Evolutionary conservation across 169 alveolate genomes (phyloP).

Genomic region (Plasmodium malariae): DNA sequence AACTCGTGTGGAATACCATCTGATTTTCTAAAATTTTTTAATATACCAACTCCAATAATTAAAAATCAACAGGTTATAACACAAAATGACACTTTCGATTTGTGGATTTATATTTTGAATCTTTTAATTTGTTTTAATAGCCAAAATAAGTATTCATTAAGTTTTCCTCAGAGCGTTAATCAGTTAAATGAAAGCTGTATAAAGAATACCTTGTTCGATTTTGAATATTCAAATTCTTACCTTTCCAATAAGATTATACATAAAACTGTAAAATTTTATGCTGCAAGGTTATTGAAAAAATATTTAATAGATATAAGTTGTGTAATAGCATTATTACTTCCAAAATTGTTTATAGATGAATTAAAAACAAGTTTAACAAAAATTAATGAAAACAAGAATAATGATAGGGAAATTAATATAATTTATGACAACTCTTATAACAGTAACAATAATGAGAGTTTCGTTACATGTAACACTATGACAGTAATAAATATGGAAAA

Average conservation of each 20-base stretch:
- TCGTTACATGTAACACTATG: neutral
- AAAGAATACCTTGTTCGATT: slow-evolving; percentile 78
- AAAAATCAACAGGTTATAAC: slow-evolving; percentile 80
- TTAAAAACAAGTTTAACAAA: slow-evolving; percentile 38
- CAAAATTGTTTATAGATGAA: slow-evolving; percentile 79
- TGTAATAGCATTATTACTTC: slow-evolving; percentile 82
- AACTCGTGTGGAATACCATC: slow-evolving; percentile 51
- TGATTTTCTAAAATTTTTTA: slow-evolving; percentile 48
- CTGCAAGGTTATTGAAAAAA: slow-evolving; percentile 81
- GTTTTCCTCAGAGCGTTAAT: slow-evolving; percentile 53
- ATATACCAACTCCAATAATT: slow-evolving; percentile 58
- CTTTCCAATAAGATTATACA: slow-evolving; percentile 75
- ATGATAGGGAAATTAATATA: neutral
- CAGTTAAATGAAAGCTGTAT: slow-evolving; percentile 42
- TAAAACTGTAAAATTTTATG: slow-evolving; percentile 77
- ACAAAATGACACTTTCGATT: slow-evolving; percentile 78
- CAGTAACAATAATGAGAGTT: neutral
- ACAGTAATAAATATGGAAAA: neutral
- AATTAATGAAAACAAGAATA: slow-evolving; percentile 11
- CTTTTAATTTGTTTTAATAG: slow-evolving; percentile 64
- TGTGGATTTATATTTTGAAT: slow-evolving; percentile 80
- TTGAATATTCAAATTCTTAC: slow-evolving; percentile 80
- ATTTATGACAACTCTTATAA: neutral
- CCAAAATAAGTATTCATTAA: slow-evolving; percentile 60
- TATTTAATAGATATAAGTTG: slow-evolving; percentile 83